Evolutionary conservation across 768 basidiomycete genomes (phyloP).

Genomic region (Pholiota microspora): DNA sequence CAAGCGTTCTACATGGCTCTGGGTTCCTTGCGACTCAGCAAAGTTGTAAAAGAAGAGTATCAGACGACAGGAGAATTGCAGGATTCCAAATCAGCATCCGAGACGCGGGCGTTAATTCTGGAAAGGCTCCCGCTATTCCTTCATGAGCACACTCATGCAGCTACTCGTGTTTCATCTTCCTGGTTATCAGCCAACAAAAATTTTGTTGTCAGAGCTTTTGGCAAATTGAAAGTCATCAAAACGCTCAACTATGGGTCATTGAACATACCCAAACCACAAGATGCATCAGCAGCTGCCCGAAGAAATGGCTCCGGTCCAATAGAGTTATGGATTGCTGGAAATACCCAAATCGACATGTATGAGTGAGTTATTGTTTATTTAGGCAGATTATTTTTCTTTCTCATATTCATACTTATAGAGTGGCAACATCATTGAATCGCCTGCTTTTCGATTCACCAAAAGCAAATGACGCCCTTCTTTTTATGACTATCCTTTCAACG

Average conservation of each 20-base stretch:
- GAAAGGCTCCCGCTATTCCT: conserved; percentile 90
- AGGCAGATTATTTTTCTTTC: not conserved
- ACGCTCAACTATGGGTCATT: conserved; percentile 52
- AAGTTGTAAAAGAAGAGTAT: conserved; percentile 77
- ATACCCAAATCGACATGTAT: conserved; percentile 82
- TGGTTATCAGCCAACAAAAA: conserved; percentile 67
- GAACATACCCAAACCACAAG: conserved; percentile 52
- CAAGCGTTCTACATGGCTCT: conserved; percentile 73
- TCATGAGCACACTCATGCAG: conserved; percentile 78
- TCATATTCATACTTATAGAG: conserved; percentile 39
- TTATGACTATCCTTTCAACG: conserved; percentile 93
- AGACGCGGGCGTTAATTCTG: conserved; percentile 62
- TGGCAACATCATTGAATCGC: conserved; percentile 81
- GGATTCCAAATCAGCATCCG: conserved; percentile 43
- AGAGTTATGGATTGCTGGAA: conserved; percentile 75
- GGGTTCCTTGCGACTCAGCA: conserved; percentile 73
- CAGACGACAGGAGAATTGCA: conserved; percentile 52
- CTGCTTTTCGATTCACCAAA: conserved; percentile 75
- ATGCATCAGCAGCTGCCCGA: conserved; percentile 73
- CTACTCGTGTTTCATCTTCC: conserved; percentile 54
- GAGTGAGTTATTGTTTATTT: conserved; percentile 59
- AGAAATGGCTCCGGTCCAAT: conserved; percentile 54
- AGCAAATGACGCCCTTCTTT: conserved; percentile 83
- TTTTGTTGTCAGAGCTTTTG: conserved; percentile 69
- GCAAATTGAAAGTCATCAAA: conserved; percentile 62